A percentile compares a stretch with the other conserved stretches of the same genome.
Conservation (phyloP, 805 yeast species). For the Ogataea populi-albae region DNA sequence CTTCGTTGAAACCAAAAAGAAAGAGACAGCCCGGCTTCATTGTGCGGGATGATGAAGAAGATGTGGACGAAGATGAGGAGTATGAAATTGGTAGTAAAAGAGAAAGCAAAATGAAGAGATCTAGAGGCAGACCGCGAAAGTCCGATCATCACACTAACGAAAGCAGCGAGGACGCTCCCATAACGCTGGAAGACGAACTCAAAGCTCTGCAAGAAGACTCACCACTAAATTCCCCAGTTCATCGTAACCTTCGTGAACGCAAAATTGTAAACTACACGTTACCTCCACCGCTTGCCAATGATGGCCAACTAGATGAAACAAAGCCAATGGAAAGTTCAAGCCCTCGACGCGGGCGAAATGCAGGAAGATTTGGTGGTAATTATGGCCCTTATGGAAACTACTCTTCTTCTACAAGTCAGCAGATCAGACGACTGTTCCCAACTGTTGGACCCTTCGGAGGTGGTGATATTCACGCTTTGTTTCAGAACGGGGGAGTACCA, state of each 20-base stretch:
- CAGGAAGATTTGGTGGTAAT: constrained; percentile 23
- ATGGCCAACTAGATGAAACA: constrained; percentile 31
- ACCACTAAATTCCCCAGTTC: constrained; percentile 49
- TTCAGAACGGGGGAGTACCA: constrained; percentile 61
- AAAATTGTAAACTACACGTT: constrained; percentile 75
- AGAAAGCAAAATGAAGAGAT: constrained; percentile 2
- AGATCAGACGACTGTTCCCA: constrained; percentile 74
- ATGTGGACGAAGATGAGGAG: constrained; percentile 21
- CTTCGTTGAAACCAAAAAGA: constrained; percentile 20
- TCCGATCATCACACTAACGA: constrained; percentile 12
- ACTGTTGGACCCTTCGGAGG: constrained; percentile 99
- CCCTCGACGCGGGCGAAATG: constrained; percentile 29
- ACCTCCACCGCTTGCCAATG: constrained; percentile 71
- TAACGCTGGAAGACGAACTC: constrained; percentile 61
- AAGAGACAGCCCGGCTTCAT: constrained; percentile 23
- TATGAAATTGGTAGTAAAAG: constrained; percentile 9
- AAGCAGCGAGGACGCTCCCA: constrained; percentile 21
- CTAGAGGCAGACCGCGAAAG: constrained; percentile 10
- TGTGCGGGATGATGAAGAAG: constrained; percentile 27
- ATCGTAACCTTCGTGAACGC: constrained; percentile 57
- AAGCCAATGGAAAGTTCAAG: constrained; percentile 22
- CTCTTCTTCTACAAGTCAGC: constrained; percentile 32
- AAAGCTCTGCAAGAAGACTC: constrained; percentile 58
- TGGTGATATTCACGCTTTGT: constrained; percentile 81
- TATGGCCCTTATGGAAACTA: constrained; percentile 11